Evolutionary conservation across 805 yeast genomes (phyloP), one percentile per base, ranked within the genome.

Genomic region (Saccharomyces kudriavzevii): DNA sequence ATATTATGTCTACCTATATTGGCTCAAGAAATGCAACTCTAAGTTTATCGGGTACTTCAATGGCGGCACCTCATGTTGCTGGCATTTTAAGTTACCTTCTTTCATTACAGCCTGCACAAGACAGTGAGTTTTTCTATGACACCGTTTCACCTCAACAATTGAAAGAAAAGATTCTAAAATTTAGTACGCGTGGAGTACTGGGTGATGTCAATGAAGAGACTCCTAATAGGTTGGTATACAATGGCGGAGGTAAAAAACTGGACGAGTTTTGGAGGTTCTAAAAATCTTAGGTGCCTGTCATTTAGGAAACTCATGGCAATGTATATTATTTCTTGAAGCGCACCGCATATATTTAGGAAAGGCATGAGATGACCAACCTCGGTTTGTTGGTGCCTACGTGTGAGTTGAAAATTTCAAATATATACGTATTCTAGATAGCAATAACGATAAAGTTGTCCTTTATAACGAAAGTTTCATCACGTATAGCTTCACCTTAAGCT

Each of bases 1-100:
- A 89, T 69, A 82, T 92, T 56, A 77, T 85, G 60, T 89, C 96
- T 47, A 86, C 92, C 40, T 87, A 86, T 69, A 87, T 84, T 69
- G 94, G 95, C 47, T 83, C 89, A 3, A 77, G 79, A 51, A 72
- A 81, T 52, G 87, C 90, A 46, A 85, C 92, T 60, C 90, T 94
- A 47, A 81, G 88, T 43, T 77, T 87, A 69, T 87, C 96, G 40
- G 99, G 99, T 73, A 92, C 97, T 10, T 92, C 98, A 14, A 92
- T 92, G 99, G 97, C 98, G 24, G 87, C 97, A 40, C 98, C 99
- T 48, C 97, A 90, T 67, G 91, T 91, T 61, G 85, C 90, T 56
- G 99, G 99, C 62, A 78, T 92, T 70, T 82, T 90, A 66, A 81
- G 96, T 8, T 92, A 92, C 78, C 92, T 82, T 74, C 76, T 91